Conservation (phyloP, 768 basidiomycete genomes). For the Obba rivulosa region DNA sequence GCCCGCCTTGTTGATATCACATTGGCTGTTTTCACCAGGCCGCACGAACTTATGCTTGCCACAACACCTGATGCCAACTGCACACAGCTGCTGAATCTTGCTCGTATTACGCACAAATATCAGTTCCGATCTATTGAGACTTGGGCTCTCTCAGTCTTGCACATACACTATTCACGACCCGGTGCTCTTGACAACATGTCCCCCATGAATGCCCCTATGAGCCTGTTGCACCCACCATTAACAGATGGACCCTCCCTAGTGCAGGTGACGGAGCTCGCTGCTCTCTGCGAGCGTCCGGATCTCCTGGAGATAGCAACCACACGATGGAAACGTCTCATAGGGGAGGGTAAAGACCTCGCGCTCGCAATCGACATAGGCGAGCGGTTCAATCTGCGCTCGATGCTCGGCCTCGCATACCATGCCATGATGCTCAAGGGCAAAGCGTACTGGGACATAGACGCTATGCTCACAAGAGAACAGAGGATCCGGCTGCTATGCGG, state of each 20-base stretch:
- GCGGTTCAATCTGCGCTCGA: slow-evolving; percentile 38
- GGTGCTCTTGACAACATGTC: slow-evolving; percentile 23
- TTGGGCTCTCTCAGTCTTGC: slow-evolving; percentile 40
- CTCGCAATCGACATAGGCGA: slow-evolving; percentile 43
- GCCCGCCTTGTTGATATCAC: neutral
- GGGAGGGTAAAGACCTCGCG: slow-evolving; percentile 39
- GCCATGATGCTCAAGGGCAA: slow-evolving; percentile 48
- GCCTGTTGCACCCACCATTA: slow-evolving; percentile 5
- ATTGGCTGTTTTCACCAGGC: slow-evolving; percentile 24
- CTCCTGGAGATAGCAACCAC: slow-evolving; percentile 37
- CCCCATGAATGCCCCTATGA: slow-evolving; percentile 17
- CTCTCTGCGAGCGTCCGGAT: slow-evolving; percentile 41
- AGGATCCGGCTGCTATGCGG: slow-evolving; percentile 49
- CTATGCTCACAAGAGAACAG: slow-evolving; percentile 41
- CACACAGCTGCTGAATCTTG: slow-evolving; percentile 40
- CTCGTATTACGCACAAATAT: slow-evolving; percentile 45
- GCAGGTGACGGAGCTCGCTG: slow-evolving; percentile 47
- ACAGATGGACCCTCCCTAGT: slow-evolving; percentile 31
- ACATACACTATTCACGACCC: slow-evolving; percentile 29
- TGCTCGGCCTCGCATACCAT: slow-evolving; percentile 47
- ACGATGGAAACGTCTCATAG: slow-evolving; percentile 45
- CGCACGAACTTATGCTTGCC: slow-evolving; percentile 40
- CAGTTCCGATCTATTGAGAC: slow-evolving; percentile 39
- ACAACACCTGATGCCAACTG: slow-evolving; percentile 38
- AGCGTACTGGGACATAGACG: slow-evolving; percentile 42